Base-by-base conservation (phyloP, 805 yeast genomes). In the Candida sakaeoensis region DNA sequence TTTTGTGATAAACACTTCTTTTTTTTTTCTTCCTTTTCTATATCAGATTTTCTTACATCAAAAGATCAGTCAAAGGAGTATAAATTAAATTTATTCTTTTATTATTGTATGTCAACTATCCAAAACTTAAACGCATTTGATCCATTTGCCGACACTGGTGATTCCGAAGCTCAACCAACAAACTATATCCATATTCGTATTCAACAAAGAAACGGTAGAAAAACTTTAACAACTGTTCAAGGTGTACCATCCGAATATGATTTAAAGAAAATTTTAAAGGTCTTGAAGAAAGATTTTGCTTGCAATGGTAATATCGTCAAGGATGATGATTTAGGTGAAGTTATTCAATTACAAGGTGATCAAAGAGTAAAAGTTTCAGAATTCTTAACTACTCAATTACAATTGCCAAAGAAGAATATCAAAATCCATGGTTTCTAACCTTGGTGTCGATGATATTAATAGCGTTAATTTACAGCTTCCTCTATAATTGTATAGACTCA, bases 61-160 rank as follows among this genome's bases (percentile, higher is more conserved):
- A 21, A 21, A 21, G 9, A 21, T 21, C 24, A 21, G 16, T 28
- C 32, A 28, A 18, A 32, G 14, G 35, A 32, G 35, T 32, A 32
- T 32, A 19, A 19, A 32, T 32, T 21, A 19, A 19, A 12, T 19
- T 27, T 15, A n/a, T 25, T 32, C 18, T 19, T 33, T 30, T 14
- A 33, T 29, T 43, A 46, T 62, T 67, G 45, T 77, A 81, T 81
- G 87, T 77, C 90, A 74, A 87, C 96, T 72, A 86, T 91, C 79
- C 95, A 91, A 77, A 84, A 84, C 76, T 74, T 84, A 63, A 83
- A 79, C 70, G 78, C 88, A 44, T 82, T 84, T 73, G 96, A 91
- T 74, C 99, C 99, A 49, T 91, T 91, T 82, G 97, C 98, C 82
- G 99, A 91, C 71, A 90, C 97, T 72, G 98, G 97, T 77, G 98